These are phyloP conservation scores for Didymella lethalis DNA, from an alignment of 2,329 filamentous ascomycete species.

Conservation along the genomic window DNA sequence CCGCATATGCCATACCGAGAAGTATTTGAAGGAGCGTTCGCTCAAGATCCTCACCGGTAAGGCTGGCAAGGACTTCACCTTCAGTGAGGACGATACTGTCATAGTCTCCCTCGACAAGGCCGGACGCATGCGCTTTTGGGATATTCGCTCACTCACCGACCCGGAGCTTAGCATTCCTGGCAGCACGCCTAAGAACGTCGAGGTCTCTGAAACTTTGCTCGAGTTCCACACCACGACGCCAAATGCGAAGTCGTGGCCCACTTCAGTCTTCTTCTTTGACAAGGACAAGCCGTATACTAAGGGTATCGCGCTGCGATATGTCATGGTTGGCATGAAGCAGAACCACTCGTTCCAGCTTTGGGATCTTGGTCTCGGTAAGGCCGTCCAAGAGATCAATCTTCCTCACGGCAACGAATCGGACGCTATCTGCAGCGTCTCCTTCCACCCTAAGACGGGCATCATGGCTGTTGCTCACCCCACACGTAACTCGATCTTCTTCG, in stretches of 20 bases:
- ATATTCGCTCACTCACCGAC: conserved; percentile 79
- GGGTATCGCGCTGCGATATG: conserved; percentile 87
- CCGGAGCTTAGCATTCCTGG: conserved; percentile 55
- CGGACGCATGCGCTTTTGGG: conserved; percentile 97
- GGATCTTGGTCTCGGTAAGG: conserved; percentile 94
- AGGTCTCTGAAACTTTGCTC: conserved; percentile 85
- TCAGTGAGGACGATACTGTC: conserved; percentile 94
- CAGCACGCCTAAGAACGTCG: conserved; percentile 62
- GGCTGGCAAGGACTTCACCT: conserved; percentile 96
- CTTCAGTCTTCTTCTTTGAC: conserved; percentile 93
- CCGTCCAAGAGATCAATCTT: conserved; percentile 95
- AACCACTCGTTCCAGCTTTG: conserved; percentile 98
- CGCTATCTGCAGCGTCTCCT: conserved; percentile 96
- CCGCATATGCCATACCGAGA: conserved; percentile 81
- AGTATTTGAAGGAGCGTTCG: conserved; percentile 83
- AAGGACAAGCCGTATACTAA: conserved; percentile 94
- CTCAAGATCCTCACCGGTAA: conserved; percentile 97
- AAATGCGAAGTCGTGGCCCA: conserved; percentile 94
- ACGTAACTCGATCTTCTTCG: conserved; percentile 95
- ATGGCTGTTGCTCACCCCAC: conserved; percentile 95
- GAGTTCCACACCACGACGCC: conserved; percentile 87
- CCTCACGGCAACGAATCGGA: conserved; percentile 96
- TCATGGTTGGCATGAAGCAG: conserved; percentile 98
- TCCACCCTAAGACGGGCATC: conserved; percentile 90
- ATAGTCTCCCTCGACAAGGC: conserved; percentile 97